These are phyloP conservation scores for Colletotrichum sp. DNA, from an alignment of 2,329 filamentous ascomycete genomes.

Conservation along the genomic window DNA sequence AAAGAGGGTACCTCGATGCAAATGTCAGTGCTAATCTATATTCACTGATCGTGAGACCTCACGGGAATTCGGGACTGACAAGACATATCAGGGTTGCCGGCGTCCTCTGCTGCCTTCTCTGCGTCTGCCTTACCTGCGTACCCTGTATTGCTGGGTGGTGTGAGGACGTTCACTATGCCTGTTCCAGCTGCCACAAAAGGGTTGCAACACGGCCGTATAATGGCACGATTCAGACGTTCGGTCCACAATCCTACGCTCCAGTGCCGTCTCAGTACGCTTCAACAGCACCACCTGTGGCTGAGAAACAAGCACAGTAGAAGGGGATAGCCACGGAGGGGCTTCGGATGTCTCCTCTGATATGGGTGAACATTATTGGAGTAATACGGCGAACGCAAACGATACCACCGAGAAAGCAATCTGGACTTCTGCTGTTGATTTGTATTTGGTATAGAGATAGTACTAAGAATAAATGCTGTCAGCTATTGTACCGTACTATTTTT, in stretches of 20 bases:
- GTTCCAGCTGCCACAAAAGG: slow-evolving; percentile 31
- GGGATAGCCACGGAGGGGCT: not conserved
- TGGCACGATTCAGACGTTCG: slow-evolving; percentile 24
- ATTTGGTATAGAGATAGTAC: rapidly evolving
- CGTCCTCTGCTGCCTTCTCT: slow-evolving; percentile 33
- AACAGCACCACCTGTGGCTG: not conserved
- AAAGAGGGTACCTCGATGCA: slow-evolving; percentile 24
- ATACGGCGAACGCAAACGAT: not conserved
- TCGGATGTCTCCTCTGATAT: not conserved
- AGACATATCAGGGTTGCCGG: slow-evolving; percentile 27
- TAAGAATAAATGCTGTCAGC: not conserved
- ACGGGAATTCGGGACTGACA: not conserved
- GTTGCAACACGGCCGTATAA: slow-evolving; percentile 28
- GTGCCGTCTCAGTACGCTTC: not conserved
- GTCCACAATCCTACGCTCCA: slow-evolving; percentile 12
- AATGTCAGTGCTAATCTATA: not conserved
- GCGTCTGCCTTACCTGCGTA: slow-evolving; percentile 34
- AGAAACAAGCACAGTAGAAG: not conserved
- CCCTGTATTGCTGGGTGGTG: slow-evolving; percentile 36
- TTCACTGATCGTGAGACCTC: not conserved
- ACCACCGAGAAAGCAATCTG: not conserved
- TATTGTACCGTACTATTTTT: too few relatives aligned
- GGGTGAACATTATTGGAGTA: not conserved
- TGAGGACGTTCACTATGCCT: slow-evolving; percentile 32
- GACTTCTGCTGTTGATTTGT: not conserved